Conservation (phyloP, 176 grass and related monocot species). For the Avena insularis region DNA sequence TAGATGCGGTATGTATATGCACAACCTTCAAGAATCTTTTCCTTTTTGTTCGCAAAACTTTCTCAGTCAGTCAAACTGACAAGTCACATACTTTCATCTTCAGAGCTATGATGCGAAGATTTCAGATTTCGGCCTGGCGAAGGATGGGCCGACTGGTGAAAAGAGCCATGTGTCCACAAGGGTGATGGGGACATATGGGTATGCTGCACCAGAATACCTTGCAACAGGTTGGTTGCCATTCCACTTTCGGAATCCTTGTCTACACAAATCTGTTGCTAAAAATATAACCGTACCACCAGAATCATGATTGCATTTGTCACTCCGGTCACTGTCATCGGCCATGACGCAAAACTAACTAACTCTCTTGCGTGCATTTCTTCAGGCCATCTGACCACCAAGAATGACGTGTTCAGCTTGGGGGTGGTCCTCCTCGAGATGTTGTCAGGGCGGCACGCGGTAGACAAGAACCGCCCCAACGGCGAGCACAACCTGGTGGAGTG, state of each 20-base stretch:
- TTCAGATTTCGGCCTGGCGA: not conserved
- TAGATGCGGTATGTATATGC: not conserved
- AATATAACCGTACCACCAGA: not conserved
- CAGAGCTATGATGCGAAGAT: not conserved
- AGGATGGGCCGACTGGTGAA: not conserved
- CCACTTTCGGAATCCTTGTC: too few relatives aligned
- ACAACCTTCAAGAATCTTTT: not conserved
- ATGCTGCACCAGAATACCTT: not conserved
- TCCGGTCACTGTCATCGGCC: too few relatives aligned
- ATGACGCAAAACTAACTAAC: too few relatives aligned
- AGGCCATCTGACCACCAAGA: slow-evolving; percentile 69
- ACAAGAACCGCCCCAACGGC: slow-evolving; percentile 58
- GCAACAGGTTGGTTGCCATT: not conserved
- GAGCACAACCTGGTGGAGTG: slow-evolving; percentile 77
- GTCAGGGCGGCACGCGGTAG: slow-evolving; percentile 62
- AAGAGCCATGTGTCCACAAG: not conserved
- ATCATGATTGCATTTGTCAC: not conserved
- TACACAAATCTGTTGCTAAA: too few relatives aligned
- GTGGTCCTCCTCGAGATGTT: slow-evolving; percentile 80
- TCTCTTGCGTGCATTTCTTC: not conserved
- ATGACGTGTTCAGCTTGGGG: slow-evolving; percentile 79
- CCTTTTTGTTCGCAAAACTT: not conserved
- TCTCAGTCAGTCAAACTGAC: not conserved
- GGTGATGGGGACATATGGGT: not conserved
- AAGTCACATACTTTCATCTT: not conserved